Base-by-base conservation (phyloP, 106 monocot genomes). In the Dendrobium huoshanense region DNA sequence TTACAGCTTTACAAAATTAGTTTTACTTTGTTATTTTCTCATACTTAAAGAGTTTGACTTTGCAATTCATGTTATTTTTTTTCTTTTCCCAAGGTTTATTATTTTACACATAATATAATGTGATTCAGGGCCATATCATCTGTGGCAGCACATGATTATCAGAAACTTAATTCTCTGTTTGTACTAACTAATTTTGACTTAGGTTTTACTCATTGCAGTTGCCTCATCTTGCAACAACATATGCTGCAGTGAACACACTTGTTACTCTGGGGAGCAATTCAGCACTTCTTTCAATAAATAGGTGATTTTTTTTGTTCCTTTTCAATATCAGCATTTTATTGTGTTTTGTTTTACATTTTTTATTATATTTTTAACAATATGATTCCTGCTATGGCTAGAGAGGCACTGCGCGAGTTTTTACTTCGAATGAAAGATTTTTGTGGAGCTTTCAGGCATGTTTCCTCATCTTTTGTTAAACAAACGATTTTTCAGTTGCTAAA, bases 171-270 rank as follows among this genome's bases (percentile, higher is more conserved):
- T 40, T 2, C 72, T 72, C 72, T 37, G 15, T 33, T 72, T 16
- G 51, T 15, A 13, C 15, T 15, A 10, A 51, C 51, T 51, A 45
- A 9, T 6, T 51, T 51, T 51, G 51, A 51, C 51, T 13, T 40
- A 55, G 29, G 67, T 48, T 31, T 37, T 77, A 19, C 41, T 68
- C 67, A 22, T 10, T 41, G 59, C 73, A 99, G 99, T 80, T 99
- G 87, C 91, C 99, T 86, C 99, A 99, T 90, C 91, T 99, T 65
- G 99, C 99, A 83, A 93, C 95, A 47, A 95, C 99, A 51, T 99
- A 99, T 89, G 95, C 99, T 85, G 93, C 99, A 42, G 95, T 99
- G 31, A 95, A 95, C 74, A 77, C 93, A 68, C 88, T 99, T 79
- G 58, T 93, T 72, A 90, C 93, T 47, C 80, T 99, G 83, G 99